Evolutionary conservation across 2,329 filamentous ascomycete species (phyloP), one percentile per base, ranked within the genome.

Genomic region (Alternaria consortialis): DNA sequence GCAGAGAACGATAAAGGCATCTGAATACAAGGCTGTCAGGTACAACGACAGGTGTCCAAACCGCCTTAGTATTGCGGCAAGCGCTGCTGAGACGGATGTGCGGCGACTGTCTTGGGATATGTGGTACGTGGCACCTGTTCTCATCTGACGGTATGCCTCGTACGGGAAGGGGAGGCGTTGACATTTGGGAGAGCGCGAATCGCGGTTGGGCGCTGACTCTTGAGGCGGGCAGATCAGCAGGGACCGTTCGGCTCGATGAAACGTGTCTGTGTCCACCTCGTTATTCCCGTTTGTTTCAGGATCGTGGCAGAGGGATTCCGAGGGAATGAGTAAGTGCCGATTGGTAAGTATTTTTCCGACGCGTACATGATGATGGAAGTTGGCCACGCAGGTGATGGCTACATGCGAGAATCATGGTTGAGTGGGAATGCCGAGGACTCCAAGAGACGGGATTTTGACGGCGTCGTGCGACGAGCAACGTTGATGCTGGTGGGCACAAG

Each of bases 201-300:
- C 23, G 58, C 54, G 53, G 53, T 58, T 55, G 57, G 46, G 23
- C 47, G 23, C 56, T 58, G 29, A 43, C 55, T 52, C 58, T 56
- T 43, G 39, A 55, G 51, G 37, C 58, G 48, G 62, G 34, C 58
- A 53, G 56, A 65, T 63, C 58, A 66, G 62, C 58, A 60, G 62
- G 65, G 61, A 60, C 54, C 56, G 58, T 60, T 65, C 65, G 67
- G 64, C 62, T 64, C 40, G 62, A 65, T 71, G 67, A 71, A 70
- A 71, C 66, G 53, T 15, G 62, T 66, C 54, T 57, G 63, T 66
- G 64, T 58, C 43, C 60, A 27, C 55, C 47, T 63, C 42, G 57
- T 58, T 66, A 65, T 64, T 63, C 66, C 64, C 60, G 67, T 63
- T 65, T 60, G 66, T 69, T 60, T 66, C 64, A 70, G 57, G 53